Percentiles rank a stretch among this genome's conserved stretches.
Evolutionary conservation across 176 grass and related monocot genomes (phyloP).

Genomic region (Coix lacrymajobi): DNA sequence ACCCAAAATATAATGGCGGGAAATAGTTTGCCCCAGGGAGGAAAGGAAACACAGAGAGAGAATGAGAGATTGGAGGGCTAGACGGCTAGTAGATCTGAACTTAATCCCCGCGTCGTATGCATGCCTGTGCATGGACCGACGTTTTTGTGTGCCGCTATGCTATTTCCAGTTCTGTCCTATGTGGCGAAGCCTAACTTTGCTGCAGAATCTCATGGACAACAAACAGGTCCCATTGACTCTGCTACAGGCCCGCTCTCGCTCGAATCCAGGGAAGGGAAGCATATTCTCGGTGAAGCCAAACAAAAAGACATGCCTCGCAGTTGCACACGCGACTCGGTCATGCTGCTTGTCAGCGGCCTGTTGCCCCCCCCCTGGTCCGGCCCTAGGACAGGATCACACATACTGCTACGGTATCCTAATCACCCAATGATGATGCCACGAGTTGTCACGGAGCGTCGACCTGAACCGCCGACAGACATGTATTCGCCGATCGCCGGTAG

Average conservation of each 20-base stretch:
- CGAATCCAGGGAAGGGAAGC: not conserved
- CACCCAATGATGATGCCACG: conserved; percentile 4
- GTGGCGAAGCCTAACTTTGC: not conserved
- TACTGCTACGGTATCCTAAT: not conserved
- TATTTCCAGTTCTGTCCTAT: not conserved
- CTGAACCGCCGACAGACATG: conserved; percentile 8
- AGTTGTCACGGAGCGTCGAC: conserved; percentile 22
- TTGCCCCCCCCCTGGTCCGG: not conserved
- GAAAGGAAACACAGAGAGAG: not conserved
- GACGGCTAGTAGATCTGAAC: not conserved
- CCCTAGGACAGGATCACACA: not conserved
- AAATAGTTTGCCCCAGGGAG: not conserved
- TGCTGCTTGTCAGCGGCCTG: not conserved
- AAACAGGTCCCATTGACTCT: not conserved
- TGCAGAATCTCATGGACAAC: not conserved
- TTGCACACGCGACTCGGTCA: not conserved
- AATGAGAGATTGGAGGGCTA: not conserved
- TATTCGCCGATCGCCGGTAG: not conserved
- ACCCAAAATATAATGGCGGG: not conserved
- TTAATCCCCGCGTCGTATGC: not conserved
- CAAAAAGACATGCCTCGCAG: not conserved
- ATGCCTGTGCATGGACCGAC: not conserved
- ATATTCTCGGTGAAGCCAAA: not conserved
- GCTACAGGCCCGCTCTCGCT: not conserved
- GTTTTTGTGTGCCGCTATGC: too few species aligned